Conservation (phyloP, 1,284 basidiomycete genomes). For the Marasmius fiardii region DNA sequence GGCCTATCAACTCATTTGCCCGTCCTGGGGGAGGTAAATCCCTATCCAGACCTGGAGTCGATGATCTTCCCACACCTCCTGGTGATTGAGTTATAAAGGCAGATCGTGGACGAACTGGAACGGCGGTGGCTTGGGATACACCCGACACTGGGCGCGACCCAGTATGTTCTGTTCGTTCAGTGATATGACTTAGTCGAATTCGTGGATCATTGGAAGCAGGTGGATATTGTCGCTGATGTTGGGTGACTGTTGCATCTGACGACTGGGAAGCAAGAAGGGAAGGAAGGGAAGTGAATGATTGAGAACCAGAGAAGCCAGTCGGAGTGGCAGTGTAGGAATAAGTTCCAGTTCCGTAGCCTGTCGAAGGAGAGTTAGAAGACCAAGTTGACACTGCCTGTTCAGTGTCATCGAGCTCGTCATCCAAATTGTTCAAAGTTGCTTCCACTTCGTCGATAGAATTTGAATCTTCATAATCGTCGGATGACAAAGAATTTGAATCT, state of each 20-base stretch:
- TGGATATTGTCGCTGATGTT: conserved; percentile 26
- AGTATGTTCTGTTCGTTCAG: conserved; percentile 51
- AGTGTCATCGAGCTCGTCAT: conserved; percentile 59
- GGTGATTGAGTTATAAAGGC: conserved; percentile 25
- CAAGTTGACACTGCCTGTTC: conserved; percentile 61
- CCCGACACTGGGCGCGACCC: conserved; percentile 45
- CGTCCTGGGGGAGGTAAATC: conserved; percentile 53
- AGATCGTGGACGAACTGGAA: conserved; percentile 34
- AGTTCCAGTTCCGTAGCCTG: conserved; percentile 28
- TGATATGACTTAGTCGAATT: conserved; percentile 54
- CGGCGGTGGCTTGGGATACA: conserved; percentile 10
- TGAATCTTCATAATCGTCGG: conserved; percentile 40
- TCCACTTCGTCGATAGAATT: conserved; percentile 63
- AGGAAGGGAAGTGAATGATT: conserved; percentile 42
- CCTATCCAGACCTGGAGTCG: conserved; percentile 37
- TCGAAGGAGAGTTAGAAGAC: conserved; percentile 37
- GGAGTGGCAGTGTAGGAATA: conserved; percentile 26
- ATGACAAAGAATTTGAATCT: conserved; percentile 12
- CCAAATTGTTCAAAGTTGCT: conserved; percentile 57
- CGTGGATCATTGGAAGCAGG: conserved; percentile 31
- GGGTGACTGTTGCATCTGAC: conserved; percentile 23
- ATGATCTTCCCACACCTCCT: conserved; percentile 38
- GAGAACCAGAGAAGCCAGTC: conserved; percentile 37
- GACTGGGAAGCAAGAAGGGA: conserved; percentile 25
- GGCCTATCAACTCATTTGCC: conserved; percentile 67